A percentile compares a stretch with the other conserved stretches of the same genome.
Evolutionary conservation across 1,139 yeast species (phyloP).

Genomic region (Blastobotrys serpentis): DNA sequence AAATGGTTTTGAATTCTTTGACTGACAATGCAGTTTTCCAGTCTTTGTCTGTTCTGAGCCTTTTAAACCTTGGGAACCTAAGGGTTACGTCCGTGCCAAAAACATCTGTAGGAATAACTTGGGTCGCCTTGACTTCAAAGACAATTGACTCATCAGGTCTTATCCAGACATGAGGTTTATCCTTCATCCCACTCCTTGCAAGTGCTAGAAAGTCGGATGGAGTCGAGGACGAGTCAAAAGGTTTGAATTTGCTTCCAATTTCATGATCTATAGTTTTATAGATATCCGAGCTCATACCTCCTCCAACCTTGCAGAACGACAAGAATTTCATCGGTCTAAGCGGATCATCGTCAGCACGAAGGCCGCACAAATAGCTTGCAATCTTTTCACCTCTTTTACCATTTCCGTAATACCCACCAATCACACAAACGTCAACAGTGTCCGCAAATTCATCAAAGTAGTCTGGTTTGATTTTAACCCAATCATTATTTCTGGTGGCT

Average conservation of each 20-base stretch:
- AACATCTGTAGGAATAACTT: conserved; percentile 52
- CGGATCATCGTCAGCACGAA: conserved; percentile 46
- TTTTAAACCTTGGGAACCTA: conserved; percentile 70
- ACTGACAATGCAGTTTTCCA: conserved; percentile 57
- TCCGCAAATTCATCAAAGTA: conserved; percentile 85
- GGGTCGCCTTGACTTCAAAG: conserved; percentile 81
- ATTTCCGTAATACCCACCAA: conserved; percentile 73
- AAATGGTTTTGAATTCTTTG: conserved; percentile 43
- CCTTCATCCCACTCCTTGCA: conserved; percentile 40
- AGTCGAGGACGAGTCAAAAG: conserved; percentile 37
- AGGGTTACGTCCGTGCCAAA: conserved; percentile 71
- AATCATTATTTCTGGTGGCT: conserved; percentile 57
- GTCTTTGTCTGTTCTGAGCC: conserved; percentile 67
- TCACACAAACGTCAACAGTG: conserved; percentile 71
- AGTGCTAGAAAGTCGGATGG: conserved; percentile 51
- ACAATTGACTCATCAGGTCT: conserved; percentile 75
- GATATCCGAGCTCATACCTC: conserved; percentile 72
- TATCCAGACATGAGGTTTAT: conserved; percentile 69
- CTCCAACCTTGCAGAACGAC: conserved; percentile 79
- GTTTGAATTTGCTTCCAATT: conserved; percentile 64
- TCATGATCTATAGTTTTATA: conserved; percentile 56
- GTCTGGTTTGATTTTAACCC: conserved; percentile 92
- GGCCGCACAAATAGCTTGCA: conserved; percentile 73
- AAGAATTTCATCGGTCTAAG: conserved; percentile 38
- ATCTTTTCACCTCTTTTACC: conserved; percentile 44